phyloP scores from a whole-genome alignment of 2,329 filamentous ascomycete species.

The Ophiostoma angusticollis region DNA sequence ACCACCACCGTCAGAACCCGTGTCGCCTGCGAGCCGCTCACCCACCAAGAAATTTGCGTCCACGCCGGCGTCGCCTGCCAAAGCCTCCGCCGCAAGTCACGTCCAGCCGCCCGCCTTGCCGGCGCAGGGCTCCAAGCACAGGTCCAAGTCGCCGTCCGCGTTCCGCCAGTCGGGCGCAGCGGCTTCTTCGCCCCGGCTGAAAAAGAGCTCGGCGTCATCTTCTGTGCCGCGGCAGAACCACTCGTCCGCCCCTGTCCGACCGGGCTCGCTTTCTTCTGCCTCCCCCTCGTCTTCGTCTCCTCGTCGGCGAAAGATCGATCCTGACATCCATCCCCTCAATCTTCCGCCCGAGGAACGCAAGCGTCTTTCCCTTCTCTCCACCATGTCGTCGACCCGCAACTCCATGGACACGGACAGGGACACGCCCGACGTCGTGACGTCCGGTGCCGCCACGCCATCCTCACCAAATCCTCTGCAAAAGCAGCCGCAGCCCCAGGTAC shows the following conservation, averaged over 20 bases:
- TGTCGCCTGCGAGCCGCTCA: constrained; percentile 15
- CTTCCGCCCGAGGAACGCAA: constrained; percentile 80
- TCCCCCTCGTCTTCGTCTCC: constrained; percentile 26
- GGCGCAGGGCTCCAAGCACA: constrained; percentile 9
- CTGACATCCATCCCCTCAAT: constrained; percentile 76
- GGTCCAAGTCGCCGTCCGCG: constrained; percentile 1
- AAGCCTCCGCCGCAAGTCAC: constrained; percentile 13
- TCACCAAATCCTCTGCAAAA: constrained; percentile 36
- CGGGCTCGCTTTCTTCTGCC: background rate
- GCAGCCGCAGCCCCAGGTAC: constrained; percentile 28
- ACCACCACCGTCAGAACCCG: constrained; percentile 10
- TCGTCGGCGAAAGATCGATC: constrained; percentile 45
- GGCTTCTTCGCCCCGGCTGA: constrained; percentile 2
- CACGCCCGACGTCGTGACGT: constrained; percentile 29
- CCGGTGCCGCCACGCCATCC: constrained; percentile 29
- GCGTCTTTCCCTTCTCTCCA: constrained; percentile 56
- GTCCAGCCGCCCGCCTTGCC: background rate
- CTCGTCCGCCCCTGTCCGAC: background rate
- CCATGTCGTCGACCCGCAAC: constrained; percentile 45
- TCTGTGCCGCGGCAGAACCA: constrained; percentile 2
- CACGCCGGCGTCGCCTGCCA: constrained; percentile 13
- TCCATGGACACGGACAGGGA: constrained; percentile 72
- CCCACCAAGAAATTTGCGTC: constrained; percentile 20
- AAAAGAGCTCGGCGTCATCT: constrained; percentile 5
- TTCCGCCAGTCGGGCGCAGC: background rate